Conservation (phyloP, 2,329 filamentous ascomycete genomes). For the Paecilomyces sp. region DNA sequence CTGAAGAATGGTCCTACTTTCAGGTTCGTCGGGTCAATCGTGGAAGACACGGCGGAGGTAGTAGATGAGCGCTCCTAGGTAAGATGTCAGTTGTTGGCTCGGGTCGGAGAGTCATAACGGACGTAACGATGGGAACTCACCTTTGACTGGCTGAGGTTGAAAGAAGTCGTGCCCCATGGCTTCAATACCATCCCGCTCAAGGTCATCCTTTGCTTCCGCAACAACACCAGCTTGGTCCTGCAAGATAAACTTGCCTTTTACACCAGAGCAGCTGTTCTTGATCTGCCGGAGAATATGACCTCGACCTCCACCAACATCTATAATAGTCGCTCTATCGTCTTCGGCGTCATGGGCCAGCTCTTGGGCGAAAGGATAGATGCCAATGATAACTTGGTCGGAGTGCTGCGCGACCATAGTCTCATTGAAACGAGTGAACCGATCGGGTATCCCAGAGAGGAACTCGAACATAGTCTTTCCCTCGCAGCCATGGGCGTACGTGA, state of each 20-base stretch:
- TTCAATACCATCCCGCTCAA: slow-evolving; percentile 9
- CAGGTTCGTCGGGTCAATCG: slow-evolving; percentile 16
- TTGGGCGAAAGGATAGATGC: slow-evolving; percentile 14
- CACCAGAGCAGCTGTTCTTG: slow-evolving; percentile 2
- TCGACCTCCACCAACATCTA: slow-evolving; percentile 14
- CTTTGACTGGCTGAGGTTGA: slow-evolving; percentile 13
- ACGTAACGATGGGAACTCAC: slow-evolving; percentile 2
- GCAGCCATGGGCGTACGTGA: slow-evolving; percentile 8
- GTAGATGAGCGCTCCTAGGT: slow-evolving; percentile 18
- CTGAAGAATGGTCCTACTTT: slow-evolving; percentile 12
- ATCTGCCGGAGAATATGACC: slow-evolving; percentile 12
- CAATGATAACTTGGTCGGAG: slow-evolving; percentile 8
- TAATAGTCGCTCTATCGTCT: slow-evolving; percentile 9
- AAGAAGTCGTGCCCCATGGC: slow-evolving; percentile 15
- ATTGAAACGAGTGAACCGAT: slow-evolving; percentile 7
- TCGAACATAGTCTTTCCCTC: slow-evolving; percentile 13
- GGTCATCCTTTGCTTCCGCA: slow-evolving; percentile 6
- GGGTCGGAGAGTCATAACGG: neutral
- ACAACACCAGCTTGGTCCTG: slow-evolving; percentile 13
- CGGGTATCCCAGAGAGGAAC: slow-evolving; percentile 7
- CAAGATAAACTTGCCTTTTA: slow-evolving; percentile 14
- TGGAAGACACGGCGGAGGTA: slow-evolving; percentile 25
- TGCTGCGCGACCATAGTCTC: slow-evolving; percentile 11
- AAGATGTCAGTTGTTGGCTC: neutral
- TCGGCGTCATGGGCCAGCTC: slow-evolving; percentile 6